Percentiles rank a stretch among this genome's conserved stretches.
Evolutionary conservation across 2,329 filamentous ascomycete genomes (phyloP).

Genomic region (Boeremia exigua): DNA sequence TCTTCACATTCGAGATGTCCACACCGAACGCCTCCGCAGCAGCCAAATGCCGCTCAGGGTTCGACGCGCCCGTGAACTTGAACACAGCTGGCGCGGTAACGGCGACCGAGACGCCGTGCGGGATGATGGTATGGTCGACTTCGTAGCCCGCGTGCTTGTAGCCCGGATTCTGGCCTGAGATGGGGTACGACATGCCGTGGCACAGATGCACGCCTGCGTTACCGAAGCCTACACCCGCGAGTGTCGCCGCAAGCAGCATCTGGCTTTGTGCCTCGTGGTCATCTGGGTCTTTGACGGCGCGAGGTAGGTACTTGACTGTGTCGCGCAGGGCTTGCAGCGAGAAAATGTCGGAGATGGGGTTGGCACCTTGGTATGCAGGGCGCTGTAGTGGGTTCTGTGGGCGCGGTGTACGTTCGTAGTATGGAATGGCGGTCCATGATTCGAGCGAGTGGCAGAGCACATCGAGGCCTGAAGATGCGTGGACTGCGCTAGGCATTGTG

Average conservation of each 20-base stretch:
- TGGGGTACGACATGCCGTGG: constrained; percentile 95
- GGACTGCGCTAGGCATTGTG: constrained; percentile 94
- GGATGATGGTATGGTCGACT: constrained; percentile 79
- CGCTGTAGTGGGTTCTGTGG: constrained; percentile 88
- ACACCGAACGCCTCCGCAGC: constrained; percentile 92
- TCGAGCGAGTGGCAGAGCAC: constrained; percentile 95
- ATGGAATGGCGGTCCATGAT: constrained; percentile 97
- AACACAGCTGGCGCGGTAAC: constrained; percentile 94
- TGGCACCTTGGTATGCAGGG: constrained; percentile 95
- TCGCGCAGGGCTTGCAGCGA: constrained; percentile 81
- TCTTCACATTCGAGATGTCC: constrained; percentile 85
- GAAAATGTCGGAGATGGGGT: constrained; percentile 98
- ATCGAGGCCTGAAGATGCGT: constrained; percentile 89
- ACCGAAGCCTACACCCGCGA: constrained; percentile 95
- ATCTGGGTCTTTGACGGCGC: constrained; percentile 84
- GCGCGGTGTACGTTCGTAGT: constrained; percentile 80
- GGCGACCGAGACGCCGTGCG: constrained; percentile 93
- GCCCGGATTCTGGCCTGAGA: constrained; percentile 90
- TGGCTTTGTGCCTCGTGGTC: constrained; percentile 91
- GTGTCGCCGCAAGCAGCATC: constrained; percentile 92
- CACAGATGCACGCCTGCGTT: constrained; percentile 95
- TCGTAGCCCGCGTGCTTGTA: constrained; percentile 91
- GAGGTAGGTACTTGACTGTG: constrained; percentile 90
- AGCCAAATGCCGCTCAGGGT: constrained; percentile 87
- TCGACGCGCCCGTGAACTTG: constrained; percentile 87